These are phyloP conservation scores for Phytophthora melonis DNA, from an alignment of 352 stramenopile species.

Conservation along the genomic window DNA sequence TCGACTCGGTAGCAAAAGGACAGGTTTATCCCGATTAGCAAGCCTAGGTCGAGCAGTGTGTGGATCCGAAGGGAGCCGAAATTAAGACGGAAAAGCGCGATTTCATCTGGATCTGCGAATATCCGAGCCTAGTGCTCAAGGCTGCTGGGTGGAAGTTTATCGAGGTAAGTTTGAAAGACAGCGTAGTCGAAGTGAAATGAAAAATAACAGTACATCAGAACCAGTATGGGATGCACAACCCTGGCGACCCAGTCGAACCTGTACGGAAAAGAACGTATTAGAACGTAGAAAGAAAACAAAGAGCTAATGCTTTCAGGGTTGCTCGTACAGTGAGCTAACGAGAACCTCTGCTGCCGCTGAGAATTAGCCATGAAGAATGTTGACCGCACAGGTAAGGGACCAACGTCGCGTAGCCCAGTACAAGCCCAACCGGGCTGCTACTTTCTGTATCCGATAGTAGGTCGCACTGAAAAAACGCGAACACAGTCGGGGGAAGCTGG, in stretches of 20 bases:
- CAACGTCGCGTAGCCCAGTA: constrained; percentile 8
- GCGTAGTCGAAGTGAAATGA: constrained; percentile 30
- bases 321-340: constrained; percentile 1
- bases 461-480: too few species aligned
- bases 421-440: constrained; percentile 1
- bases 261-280: neutral
- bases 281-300: too few species aligned
- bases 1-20: constrained; percentile 33
- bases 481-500: too few species aligned
- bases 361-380: constrained; percentile 8
- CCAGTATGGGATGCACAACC: constrained; percentile 24
- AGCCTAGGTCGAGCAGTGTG: constrained; percentile 18
- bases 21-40: constrained; percentile 28
- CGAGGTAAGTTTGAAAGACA: constrained; percentile 11
- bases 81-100: constrained; percentile 27
- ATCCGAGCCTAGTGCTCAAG: constrained; percentile 29
- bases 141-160: constrained; percentile 10
- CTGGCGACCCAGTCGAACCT: constrained; percentile 34
- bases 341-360: constrained; percentile 24
- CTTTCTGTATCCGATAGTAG: too few species aligned
- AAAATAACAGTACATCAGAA: constrained; percentile 23
- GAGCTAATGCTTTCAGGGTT: too few species aligned
- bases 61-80: constrained; percentile 36
- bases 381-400: constrained; percentile 17
- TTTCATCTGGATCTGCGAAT: constrained; percentile 18